Conservation (phyloP, 2,329 filamentous ascomycete species). For the Sporothrix schenckii region DNA sequence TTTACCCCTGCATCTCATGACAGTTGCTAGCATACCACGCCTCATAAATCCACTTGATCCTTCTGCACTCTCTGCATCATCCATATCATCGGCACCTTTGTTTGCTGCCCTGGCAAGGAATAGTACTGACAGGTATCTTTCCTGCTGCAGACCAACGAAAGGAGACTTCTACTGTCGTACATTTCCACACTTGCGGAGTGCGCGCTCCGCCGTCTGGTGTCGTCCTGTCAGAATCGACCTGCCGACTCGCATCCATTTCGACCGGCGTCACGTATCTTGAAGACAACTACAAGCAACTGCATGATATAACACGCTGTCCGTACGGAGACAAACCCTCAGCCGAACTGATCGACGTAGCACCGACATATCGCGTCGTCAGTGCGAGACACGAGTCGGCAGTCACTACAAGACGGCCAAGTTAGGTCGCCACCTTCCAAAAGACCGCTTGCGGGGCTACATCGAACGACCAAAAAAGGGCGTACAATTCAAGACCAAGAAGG, state of each 20-base stretch:
- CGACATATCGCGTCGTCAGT: constrained; percentile 5
- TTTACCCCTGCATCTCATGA: not conserved
- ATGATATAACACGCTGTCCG: not conserved
- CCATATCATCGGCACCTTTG: not conserved
- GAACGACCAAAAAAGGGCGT: not conserved
- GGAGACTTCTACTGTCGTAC: not conserved
- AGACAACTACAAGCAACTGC: not conserved
- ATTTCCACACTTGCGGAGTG: not conserved
- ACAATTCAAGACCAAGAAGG: not conserved
- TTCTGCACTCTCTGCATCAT: not conserved
- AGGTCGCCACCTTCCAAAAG: constrained; percentile 11
- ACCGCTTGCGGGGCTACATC: constrained; percentile 6
- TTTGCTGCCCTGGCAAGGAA: constrained; percentile 8
- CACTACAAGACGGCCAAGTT: constrained; percentile 1
- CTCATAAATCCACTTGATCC: constrained; percentile 12
- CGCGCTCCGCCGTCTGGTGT: too few relatives aligned
- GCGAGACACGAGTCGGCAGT: not conserved
- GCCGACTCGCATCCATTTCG: not conserved
- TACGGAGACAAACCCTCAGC: not conserved
- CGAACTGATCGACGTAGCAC: constrained; percentile 21
- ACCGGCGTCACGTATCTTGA: not conserved
- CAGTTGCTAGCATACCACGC: not conserved
- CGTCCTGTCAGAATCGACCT: not conserved
- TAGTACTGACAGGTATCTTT: constrained; percentile 8
- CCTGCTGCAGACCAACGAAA: not conserved